phyloP scores from a whole-genome alignment of 2,329 filamentous ascomycete genomes.

The Dactylonectria estremocensis region DNA sequence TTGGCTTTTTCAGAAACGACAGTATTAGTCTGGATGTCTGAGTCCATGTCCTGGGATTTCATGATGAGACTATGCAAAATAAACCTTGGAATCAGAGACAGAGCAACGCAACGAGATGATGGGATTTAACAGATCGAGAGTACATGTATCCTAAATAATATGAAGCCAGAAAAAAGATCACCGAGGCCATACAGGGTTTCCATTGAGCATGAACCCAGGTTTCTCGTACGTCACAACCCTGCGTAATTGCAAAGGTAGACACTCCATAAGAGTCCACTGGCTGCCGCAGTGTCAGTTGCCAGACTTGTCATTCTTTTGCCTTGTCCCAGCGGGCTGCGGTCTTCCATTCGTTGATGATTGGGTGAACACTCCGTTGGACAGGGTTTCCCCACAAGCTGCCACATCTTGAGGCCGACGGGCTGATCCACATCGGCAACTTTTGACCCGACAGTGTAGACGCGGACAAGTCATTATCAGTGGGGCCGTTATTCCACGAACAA shows the following conservation, averaged over 20 bases:
- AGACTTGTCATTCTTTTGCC: neutral
- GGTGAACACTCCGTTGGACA: neutral
- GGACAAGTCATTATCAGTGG: neutral
- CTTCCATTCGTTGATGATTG: neutral
- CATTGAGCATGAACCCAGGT: neutral
- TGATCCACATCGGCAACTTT: constrained; percentile 16
- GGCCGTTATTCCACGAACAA: neutral
- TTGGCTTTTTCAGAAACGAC: neutral
- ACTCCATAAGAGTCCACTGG: neutral
- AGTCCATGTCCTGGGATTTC: neutral
- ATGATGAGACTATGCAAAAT: neutral
- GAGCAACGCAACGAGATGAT: neutral
- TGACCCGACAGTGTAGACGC: constrained; percentile 3
- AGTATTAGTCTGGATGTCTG: neutral
- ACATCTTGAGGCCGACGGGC: neutral
- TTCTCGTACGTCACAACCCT: neutral
- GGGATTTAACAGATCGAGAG: too few relatives aligned
- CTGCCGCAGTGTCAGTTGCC: neutral
- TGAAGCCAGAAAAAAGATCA: neutral
- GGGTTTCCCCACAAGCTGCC: constrained; percentile 17
- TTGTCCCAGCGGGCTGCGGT: neutral
- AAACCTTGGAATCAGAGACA: neutral
- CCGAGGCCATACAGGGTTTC: neutral
- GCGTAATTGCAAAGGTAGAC: neutral
- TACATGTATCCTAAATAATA: neutral